Conservation (phyloP, 306 rosid species). For the Vigna hirtella region DNA sequence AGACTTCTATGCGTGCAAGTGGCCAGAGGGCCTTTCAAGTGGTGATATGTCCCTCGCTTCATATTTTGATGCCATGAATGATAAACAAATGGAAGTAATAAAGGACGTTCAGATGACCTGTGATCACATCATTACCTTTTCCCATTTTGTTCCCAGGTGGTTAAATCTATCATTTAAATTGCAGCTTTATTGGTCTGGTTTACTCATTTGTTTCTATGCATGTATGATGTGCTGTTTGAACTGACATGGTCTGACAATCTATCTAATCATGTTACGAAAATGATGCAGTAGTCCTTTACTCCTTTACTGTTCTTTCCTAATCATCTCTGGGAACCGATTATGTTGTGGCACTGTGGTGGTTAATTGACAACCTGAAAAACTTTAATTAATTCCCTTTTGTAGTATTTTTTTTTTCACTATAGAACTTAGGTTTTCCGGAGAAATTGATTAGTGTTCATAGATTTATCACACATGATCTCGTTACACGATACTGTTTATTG, state of each 20-base stretch:
- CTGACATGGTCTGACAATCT: background rate
- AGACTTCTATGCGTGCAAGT: slow-evolving; percentile 86
- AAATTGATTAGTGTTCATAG: background rate
- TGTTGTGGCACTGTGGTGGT: background rate
- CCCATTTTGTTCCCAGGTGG: slow-evolving; percentile 94
- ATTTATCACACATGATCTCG: background rate
- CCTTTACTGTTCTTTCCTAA: background rate
- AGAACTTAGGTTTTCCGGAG: background rate
- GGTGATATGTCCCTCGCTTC: slow-evolving; percentile 70
- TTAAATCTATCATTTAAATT: slow-evolving; percentile 23
- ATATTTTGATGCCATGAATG: slow-evolving; percentile 83
- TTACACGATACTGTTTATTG: background rate
- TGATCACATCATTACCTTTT: slow-evolving; percentile 75
- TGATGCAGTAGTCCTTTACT: background rate
- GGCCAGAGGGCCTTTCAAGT: slow-evolving; percentile 76
- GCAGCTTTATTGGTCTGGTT: background rate
- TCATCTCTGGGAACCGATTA: background rate
- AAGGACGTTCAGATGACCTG: slow-evolving; percentile 69
- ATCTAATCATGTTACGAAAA: background rate
- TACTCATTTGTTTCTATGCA: slow-evolving; percentile 12
- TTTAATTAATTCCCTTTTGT: background rate
- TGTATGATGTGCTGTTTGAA: slow-evolving; percentile 4
- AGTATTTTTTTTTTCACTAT: background rate
- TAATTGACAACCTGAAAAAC: background rate
- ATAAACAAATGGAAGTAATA: slow-evolving; percentile 52